Evolutionary conservation across 2,329 filamentous ascomycete species (phyloP).

Genomic region (Trichoderma endophyticum): DNA sequence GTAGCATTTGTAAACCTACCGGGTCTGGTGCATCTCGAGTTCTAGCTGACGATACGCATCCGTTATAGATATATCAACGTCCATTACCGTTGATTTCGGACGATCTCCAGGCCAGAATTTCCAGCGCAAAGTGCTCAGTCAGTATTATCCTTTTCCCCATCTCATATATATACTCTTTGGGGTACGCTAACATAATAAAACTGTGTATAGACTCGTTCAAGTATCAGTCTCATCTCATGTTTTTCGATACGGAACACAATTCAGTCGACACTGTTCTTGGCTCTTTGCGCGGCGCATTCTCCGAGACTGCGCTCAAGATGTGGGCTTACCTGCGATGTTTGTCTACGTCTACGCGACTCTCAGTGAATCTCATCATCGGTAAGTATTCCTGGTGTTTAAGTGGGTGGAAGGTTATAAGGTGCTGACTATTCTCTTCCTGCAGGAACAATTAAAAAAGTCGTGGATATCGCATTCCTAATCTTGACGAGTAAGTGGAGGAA

Average conservation of each 20-base stretch:
- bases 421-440: not conserved
- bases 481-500: slow-evolving; percentile 55
- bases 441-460: slow-evolving; percentile 65
- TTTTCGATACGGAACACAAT: slow-evolving; percentile 79
- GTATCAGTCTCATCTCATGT: slow-evolving; percentile 80
- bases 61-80: slow-evolving; percentile 53
- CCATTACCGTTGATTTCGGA: slow-evolving; percentile 74
- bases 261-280: slow-evolving; percentile 61
- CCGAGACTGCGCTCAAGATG: slow-evolving; percentile 74
- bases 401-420: not conserved
- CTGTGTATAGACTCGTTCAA: slow-evolving; percentile 65
- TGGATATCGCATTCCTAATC: slow-evolving; percentile 61
- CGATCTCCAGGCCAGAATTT: slow-evolving; percentile 73
- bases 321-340: slow-evolving; percentile 62
- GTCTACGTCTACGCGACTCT: slow-evolving; percentile 53
- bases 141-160: slow-evolving; percentile 24
- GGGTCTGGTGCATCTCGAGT: not conserved
- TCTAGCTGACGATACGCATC: not conserved
- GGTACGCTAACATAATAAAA: not conserved
- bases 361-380: slow-evolving; percentile 61
- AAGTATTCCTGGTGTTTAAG: slow-evolving; percentile 30
- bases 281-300: slow-evolving; percentile 74
- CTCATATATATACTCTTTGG: not conserved
- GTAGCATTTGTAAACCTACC: not conserved
- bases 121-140: slow-evolving; percentile 72